Evolutionary conservation across 768 basidiomycete species (phyloP), one percentile per base, ranked within the genome.

Genomic region (Mycena galopus): DNA sequence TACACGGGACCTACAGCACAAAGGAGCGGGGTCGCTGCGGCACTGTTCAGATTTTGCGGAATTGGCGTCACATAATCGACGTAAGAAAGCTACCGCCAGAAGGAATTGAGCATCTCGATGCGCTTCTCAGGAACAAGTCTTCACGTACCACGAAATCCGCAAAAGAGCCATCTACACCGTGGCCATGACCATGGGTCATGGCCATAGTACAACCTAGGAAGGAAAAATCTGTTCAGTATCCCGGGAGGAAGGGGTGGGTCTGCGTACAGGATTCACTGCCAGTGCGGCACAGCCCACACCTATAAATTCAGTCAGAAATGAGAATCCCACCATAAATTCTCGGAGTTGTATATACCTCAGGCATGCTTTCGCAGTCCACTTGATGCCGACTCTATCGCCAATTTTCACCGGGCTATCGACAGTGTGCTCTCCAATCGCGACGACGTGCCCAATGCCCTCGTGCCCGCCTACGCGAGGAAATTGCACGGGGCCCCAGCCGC

Each of bases 341-440:
- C 91, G 78, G 93, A 96, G 56, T 84, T 87, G 60, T 53, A 61
- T 9, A n/a, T 60, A 86, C 84, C 79, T 83, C 67, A 83, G 75
- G 65, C 86, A 86, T 0, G 81, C 79, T 53, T 79, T 80, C 0
- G 79, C 78, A 83, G 90, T 82, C 91, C 92, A 93, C 79, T 95
- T 95, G 80, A 95, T 84, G 4, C 94, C 94, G 42, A 95, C 94
- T 11, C 92, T 85, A 71, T 94, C 92, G 25, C 94, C 94, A 32
- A 94, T 73, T 77, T 92, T 90, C 66, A 94, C 84, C 77, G 47
- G 84, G 82, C 68, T 81, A 19, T 59, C 81, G 69, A 73, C 69
- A 1, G 90, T 90, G 77, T 91, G 83, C 10, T 85, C 87, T 9
- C 90, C 95, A 76, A 96, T 92, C 32, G 94, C 95, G 23, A 95